Evolutionary conservation across 106 monocot species (phyloP), one percentile per base, ranked within the genome.

Genomic region (Acorus gramineus): DNA sequence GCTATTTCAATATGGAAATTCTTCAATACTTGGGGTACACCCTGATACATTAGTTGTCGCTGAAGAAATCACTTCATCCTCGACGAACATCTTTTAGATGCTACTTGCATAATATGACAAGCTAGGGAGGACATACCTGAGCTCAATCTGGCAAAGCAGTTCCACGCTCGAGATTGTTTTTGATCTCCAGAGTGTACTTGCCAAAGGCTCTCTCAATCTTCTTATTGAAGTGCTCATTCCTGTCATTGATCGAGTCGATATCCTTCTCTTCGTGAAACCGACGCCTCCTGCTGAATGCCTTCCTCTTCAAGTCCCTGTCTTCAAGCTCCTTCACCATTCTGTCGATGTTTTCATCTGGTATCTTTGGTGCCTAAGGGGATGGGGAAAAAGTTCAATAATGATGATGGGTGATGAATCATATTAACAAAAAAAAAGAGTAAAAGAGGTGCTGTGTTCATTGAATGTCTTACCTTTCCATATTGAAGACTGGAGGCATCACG

Each of bases 181-280:
- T 98, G 75, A 98, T 98, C 72, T 98, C 98, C 4, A 98, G 81
- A 0, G 98, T 98, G 65, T 98, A 98, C 66, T 98, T 92, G 45
- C 98, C 98, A 45, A 98, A 98, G 7, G 98, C 98, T 53, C 98
- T 66, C 79, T 98, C 98, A 44, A 98, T 92, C 81, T 98, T 98
- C 88, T 98, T 98, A n/a, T 98, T 98, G 81, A 98, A 98, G 49
- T 98, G 98, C 49, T 98, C 98, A 9, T 98, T 98, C 77, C 98
- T 67, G 66, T 98, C 98, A 14, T 98, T 98, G 76, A 98, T 98
- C 0, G 92, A 88, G 69, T 98, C 98, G 3, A 92, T 84, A 47
- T 98, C 98, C 85, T 98, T 98, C 74, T 98, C 98, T 50, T 98
- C 88, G 3, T 92, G 87, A 75, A 92, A 98, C 76, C 68, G 85